Conservation (phyloP, 331 rosid species). For the Arachis monticola region DNA sequence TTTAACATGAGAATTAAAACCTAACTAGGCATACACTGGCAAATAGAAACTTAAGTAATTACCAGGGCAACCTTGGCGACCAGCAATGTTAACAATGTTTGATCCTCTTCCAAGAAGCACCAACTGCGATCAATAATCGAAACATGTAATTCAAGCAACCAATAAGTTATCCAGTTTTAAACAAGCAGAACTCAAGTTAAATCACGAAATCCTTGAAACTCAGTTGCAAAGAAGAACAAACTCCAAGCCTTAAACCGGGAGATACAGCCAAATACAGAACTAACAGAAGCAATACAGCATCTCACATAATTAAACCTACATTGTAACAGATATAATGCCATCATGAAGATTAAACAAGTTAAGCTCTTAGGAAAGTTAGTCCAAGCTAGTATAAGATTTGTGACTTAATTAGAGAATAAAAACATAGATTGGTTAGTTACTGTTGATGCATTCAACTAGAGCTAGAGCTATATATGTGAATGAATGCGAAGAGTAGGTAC, state of each 20-base stretch:
- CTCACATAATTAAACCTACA: neutral
- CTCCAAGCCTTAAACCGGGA: neutral
- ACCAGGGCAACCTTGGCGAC: conserved; percentile 30
- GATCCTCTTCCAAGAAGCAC: conserved; percentile 40
- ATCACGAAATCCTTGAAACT: neutral
- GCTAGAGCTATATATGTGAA: neutral
- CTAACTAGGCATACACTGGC: neutral
- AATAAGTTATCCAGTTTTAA: neutral
- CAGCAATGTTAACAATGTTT: conserved; percentile 7
- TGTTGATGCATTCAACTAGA: conserved; percentile 9
- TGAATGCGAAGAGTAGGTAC: conserved; percentile 16
- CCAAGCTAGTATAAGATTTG: neutral
- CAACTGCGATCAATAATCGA: conserved; percentile 22
- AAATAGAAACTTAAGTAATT: neutral
- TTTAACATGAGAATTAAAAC: neutral
- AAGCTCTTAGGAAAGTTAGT: neutral
- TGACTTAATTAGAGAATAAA: neutral
- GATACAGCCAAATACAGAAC: neutral
- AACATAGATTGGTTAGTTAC: neutral
- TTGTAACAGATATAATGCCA: neutral
- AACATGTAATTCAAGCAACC: neutral
- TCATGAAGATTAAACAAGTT: neutral
- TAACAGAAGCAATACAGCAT: neutral
- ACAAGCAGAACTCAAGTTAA: neutral
- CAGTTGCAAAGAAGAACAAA: neutral